A percentile compares a stretch with the other conserved stretches of the same genome.
Evolutionary conservation across 371 early-diverging fungal genomes (phyloP).

Genomic region (Coemansia sp.): DNA sequence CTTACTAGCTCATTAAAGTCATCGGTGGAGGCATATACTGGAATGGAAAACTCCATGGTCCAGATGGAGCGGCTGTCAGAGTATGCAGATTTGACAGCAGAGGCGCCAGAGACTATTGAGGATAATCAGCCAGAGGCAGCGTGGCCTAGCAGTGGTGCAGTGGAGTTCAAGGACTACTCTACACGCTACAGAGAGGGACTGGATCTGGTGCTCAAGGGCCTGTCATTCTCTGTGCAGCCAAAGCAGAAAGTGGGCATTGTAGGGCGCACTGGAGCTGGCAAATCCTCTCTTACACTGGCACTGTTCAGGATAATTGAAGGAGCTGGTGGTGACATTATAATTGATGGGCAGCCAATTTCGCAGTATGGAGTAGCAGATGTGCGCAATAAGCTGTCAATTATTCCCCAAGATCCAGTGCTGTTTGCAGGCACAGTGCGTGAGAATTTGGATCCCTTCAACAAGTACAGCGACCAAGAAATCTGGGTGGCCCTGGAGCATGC

Average conservation of each 20-base stretch:
- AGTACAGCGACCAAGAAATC: constrained; percentile 60
- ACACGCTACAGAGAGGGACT: constrained; percentile 55
- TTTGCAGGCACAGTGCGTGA: constrained; percentile 65
- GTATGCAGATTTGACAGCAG: constrained; percentile 33
- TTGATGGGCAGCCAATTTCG: constrained; percentile 58
- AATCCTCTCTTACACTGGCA: constrained; percentile 54
- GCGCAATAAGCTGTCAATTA: constrained; percentile 57
- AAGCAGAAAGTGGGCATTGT: constrained; percentile 54
- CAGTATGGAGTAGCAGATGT: constrained; percentile 52
- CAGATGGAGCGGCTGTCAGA: constrained; percentile 52
- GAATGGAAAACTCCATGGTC: constrained; percentile 13
- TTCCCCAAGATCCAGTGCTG: constrained; percentile 63
- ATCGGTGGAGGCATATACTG: not conserved
- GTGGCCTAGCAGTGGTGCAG: constrained; percentile 60
- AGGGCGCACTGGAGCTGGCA: constrained; percentile 59
- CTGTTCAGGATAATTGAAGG: constrained; percentile 59
- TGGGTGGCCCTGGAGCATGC: constrained; percentile 82
- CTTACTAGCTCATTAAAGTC: constrained; percentile 10
- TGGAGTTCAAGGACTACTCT: constrained; percentile 55
- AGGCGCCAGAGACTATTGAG: constrained; percentile 58
- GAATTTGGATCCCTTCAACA: constrained; percentile 59
- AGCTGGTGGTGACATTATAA: constrained; percentile 50
- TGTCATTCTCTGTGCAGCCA: constrained; percentile 48
- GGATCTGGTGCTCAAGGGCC: constrained; percentile 48
- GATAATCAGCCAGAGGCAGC: constrained; percentile 37